Conservation (phyloP, 1,284 basidiomycete species). For the Moesziomyces globuligerus region DNA sequence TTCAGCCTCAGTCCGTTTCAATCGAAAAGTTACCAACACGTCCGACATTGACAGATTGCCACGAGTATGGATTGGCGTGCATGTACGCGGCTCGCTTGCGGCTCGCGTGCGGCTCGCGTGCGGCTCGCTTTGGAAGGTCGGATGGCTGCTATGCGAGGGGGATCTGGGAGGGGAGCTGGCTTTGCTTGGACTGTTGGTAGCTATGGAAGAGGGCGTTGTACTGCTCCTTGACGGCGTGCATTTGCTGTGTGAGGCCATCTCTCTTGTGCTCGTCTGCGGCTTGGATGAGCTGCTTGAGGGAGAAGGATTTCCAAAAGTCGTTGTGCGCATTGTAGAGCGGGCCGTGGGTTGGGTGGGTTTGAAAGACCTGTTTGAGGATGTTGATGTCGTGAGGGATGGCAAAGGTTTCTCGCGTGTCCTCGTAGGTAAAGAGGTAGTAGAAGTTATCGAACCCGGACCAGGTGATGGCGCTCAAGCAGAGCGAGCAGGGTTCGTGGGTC, state of each 20-base stretch:
- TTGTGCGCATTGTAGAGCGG: constrained; percentile 20
- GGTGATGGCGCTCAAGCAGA: constrained; percentile 29
- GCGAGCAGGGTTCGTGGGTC: constrained; percentile 30
- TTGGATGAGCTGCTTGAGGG: constrained; percentile 9
- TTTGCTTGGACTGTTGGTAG: constrained; percentile 8
- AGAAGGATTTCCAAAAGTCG: constrained; percentile 7
- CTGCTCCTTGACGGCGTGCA: constrained; percentile 3
- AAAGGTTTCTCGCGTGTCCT: constrained; percentile 13
- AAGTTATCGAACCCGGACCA: constrained; percentile 35
- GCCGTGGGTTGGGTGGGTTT: background rate
- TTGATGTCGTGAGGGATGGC: constrained; percentile 25
- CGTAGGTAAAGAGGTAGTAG: constrained; percentile 28
- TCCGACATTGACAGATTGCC: no score
- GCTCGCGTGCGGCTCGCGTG: no score
- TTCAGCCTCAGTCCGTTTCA: no score
- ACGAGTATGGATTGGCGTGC: no score
- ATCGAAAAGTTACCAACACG: no score
- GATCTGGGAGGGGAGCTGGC: background rate
- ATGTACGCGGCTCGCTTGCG: no score
- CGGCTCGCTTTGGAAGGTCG: no score
- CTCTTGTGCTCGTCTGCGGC: background rate
- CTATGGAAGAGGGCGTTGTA: constrained; percentile 7
- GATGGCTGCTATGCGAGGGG: constrained; percentile 7
- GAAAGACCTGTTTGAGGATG: constrained; percentile 23
- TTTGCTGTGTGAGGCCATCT: background rate